These are phyloP conservation scores for Fusarium zealandicum DNA, from an alignment of 2,329 filamentous ascomycete genomes.

Conservation along the genomic window DNA sequence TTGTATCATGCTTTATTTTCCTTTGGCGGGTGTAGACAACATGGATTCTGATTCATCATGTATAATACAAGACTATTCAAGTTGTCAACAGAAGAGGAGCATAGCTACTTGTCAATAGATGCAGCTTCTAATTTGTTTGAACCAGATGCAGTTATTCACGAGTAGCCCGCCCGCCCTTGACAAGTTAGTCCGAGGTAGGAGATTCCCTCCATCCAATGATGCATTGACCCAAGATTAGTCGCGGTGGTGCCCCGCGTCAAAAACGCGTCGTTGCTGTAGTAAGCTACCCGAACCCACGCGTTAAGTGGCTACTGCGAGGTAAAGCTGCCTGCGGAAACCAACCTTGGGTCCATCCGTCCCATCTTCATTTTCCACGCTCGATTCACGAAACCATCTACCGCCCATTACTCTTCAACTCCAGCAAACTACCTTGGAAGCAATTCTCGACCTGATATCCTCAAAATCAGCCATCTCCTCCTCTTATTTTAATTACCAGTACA, in stretches of 20 bases:
- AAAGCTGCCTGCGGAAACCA: constrained; percentile 24
- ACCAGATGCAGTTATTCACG: not conserved
- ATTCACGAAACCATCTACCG: constrained; percentile 23
- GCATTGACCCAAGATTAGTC: too few species aligned
- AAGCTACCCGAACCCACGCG: constrained; percentile 8
- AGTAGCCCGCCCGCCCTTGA: too few species aligned
- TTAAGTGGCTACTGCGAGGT: constrained; percentile 29
- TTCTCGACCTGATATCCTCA: not conserved
- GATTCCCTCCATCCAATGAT: too few species aligned
- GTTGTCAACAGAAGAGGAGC: not conserved
- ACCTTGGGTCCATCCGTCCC: constrained; percentile 24
- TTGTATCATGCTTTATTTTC: not conserved
- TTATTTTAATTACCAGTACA: not conserved
- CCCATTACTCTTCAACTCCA: not conserved
- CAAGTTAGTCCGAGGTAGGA: too few species aligned
- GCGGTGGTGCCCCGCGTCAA: not conserved
- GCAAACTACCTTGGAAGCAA: not conserved
- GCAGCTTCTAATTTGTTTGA: not conserved
- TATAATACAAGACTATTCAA: constrained; percentile 11
- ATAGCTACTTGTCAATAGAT: not conserved
- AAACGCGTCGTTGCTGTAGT: constrained; percentile 18
- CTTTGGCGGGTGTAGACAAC: constrained; percentile 4
- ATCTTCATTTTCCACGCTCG: constrained; percentile 17
- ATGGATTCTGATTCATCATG: not conserved
- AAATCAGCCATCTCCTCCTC: not conserved